Evolutionary conservation across 2,329 filamentous ascomycete genomes (phyloP), one percentile per base, ranked within the genome.

Genomic region (Diaporthe citriasiana): DNA sequence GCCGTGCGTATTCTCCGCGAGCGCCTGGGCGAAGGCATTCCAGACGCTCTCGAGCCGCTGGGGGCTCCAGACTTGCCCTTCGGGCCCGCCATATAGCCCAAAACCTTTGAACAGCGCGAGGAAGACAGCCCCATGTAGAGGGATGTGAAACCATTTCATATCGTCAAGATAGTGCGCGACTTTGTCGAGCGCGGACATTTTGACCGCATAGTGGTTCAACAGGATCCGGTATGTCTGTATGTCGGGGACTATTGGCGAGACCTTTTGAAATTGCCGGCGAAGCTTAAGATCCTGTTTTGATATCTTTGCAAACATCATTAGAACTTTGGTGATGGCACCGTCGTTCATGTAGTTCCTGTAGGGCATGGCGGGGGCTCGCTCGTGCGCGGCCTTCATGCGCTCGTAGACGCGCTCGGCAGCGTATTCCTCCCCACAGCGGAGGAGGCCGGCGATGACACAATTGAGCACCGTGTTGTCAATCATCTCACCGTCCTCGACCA

Each of bases 391-490:
- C 82, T 95, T 95, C 95, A 99, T 98, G 75, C 92, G 91, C 73
- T 91, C 86, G 79, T 98, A 98, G 15, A 98, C 90, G 74, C 93
- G 89, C 78, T 96, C 92, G 3, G 95, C 97, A 0, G 94, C 92
- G 9, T 87, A 84, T 51, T 93, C 89, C 80, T 99, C 95, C 53
- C 93, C 93, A 19, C 93, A 92, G 72, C 91, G 88, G 56, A 98
- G 87, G 27, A 98, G 88, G 1, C 95, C 92, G 0, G 91, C 88
- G 76, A 98, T 94, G 78, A 98, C 91, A 78, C 93, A 94, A 80
- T 98, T 98, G 82, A 98, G 87, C 19, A 95, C 93, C 3, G 93
- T 88, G 0, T 94, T 95, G 81, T 98, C 96, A 72, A 99, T 92
- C 76, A 98, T 92, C 81, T 98, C 94, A 45, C 95, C 95, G 0